Percentiles rank a stretch among this genome's conserved stretches.
These are phyloP conservation scores for Blumeria hordei DNA, from an alignment of 2,329 filamentous ascomycete genomes.

Conservation along the genomic window DNA sequence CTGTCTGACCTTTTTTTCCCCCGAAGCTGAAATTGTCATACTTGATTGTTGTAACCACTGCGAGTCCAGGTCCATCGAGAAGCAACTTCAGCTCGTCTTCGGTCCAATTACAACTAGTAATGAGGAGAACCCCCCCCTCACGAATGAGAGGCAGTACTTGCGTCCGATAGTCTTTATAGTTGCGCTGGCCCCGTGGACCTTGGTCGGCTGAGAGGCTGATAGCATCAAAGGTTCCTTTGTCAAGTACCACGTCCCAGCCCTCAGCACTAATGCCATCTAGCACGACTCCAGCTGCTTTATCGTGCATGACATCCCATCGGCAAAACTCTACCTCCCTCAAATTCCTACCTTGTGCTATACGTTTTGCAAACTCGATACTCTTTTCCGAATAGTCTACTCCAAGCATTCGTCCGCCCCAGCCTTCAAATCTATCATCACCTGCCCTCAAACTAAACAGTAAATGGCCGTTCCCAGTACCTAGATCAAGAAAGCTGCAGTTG, in stretches of 20 bases:
- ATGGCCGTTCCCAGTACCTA: constrained; percentile 86
- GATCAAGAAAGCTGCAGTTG: constrained; percentile 46
- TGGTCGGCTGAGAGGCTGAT: constrained; percentile 47
- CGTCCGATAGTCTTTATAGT: constrained; percentile 52
- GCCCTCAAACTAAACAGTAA: constrained; percentile 62
- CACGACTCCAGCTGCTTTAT: constrained; percentile 16
- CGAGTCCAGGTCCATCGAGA: constrained; percentile 32
- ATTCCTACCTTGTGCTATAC: constrained; percentile 25
- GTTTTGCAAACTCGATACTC: constrained; percentile 49
- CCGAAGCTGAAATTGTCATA: constrained; percentile 82
- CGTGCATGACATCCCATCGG: constrained; percentile 25
- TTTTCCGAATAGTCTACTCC: constrained; percentile 70
- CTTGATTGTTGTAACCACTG: constrained; percentile 41
- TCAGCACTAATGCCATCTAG: constrained; percentile 4
- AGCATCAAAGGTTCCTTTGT: constrained; percentile 96
- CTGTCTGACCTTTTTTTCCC: constrained; percentile 66
- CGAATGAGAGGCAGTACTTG: constrained; percentile 45
- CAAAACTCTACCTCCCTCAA: constrained; percentile 21
- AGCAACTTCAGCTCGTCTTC: constrained; percentile 61
- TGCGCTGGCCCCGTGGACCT: constrained; percentile 27
- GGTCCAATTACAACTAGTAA: constrained; percentile 98
- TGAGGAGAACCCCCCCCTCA: constrained; percentile 46
- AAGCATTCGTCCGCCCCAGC: constrained; percentile 45
- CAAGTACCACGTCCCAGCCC: constrained; percentile 78
- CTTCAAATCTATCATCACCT: constrained; percentile 16